Percentiles rank a stretch among this genome's conserved stretches.
Conservation (phyloP, 2,329 filamentous ascomycete species). For the Sporothrix protearum region DNA sequence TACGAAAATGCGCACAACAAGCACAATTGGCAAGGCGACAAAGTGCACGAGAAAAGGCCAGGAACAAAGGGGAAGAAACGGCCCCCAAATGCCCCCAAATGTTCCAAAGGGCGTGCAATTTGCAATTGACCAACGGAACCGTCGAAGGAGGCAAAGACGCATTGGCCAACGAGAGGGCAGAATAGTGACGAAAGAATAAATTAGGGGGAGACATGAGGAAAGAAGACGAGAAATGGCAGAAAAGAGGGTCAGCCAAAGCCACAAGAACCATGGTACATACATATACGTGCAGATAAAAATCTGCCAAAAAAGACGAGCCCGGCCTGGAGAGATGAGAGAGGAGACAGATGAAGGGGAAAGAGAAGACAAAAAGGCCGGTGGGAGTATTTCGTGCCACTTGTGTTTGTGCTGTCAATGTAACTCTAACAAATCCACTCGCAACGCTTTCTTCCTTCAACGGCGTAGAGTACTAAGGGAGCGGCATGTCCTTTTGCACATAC, state of each 20-base stretch:
- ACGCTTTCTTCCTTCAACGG: background rate
- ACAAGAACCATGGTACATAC: background rate
- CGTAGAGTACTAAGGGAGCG: background rate
- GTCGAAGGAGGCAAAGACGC: background rate
- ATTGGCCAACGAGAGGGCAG: background rate
- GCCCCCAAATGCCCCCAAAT: slow-evolving; percentile 10
- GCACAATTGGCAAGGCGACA: background rate
- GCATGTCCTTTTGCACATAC: background rate
- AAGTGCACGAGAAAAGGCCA: background rate
- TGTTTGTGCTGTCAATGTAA: background rate
- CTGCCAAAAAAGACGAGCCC: background rate
- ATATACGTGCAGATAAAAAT: background rate
- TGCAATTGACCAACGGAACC: background rate
- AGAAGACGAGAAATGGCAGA: background rate
- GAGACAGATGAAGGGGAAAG: background rate
- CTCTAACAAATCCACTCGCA: background rate
- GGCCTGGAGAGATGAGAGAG: background rate
- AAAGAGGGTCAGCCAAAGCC: background rate
- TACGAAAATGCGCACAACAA: no score
- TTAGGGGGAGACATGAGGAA: background rate
- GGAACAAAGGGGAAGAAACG: background rate
- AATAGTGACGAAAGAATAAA: background rate
- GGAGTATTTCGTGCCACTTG: background rate
- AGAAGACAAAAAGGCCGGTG: background rate
- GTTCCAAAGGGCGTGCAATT: background rate